These are phyloP conservation scores for Vigna mungo DNA, from an alignment of 306 rosid genomes.

Conservation along the genomic window DNA sequence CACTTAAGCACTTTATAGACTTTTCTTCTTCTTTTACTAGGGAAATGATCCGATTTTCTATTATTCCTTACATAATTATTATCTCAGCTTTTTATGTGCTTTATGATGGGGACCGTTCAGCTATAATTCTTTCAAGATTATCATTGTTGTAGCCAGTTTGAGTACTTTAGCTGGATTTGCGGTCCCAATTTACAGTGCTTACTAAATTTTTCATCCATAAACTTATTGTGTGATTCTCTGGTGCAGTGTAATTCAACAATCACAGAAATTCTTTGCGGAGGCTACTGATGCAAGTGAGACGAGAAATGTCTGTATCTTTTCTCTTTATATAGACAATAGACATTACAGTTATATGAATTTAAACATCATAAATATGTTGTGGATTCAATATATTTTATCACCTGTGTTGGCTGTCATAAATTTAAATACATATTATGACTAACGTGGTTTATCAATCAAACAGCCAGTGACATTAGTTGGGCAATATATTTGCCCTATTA, in stretches of 20 bases:
- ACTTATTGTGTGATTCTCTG: slow-evolving; percentile 37
- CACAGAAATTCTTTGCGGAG: slow-evolving; percentile 74
- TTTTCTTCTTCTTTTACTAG: slow-evolving; percentile 25
- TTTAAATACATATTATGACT: slow-evolving; percentile 24
- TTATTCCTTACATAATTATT: slow-evolving; percentile 16
- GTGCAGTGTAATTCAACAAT: slow-evolving; percentile 86
- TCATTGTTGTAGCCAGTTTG: slow-evolving; percentile 21
- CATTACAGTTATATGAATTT: slow-evolving; percentile 24
- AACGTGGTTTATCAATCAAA: slow-evolving; percentile 6
- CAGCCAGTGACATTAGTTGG: slow-evolving; percentile 13
- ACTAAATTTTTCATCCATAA: slow-evolving; percentile 39
- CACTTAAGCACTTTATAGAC: slow-evolving; percentile 19
- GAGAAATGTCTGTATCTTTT: slow-evolving; percentile 68
- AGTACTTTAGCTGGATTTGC: slow-evolving; percentile 32
- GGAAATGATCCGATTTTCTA: slow-evolving; percentile 24
- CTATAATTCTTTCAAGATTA: slow-evolving; percentile 19
- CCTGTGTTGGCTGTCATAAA: background rate
- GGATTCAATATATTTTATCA: slow-evolving; percentile 20
- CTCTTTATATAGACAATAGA: slow-evolving; percentile 27
- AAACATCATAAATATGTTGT: slow-evolving; percentile 26
- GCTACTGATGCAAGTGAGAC: slow-evolving; percentile 68
- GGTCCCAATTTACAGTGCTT: slow-evolving; percentile 37
- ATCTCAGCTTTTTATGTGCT: slow-evolving; percentile 25
- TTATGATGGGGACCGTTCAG: slow-evolving; percentile 18
- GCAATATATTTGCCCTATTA: slow-evolving; percentile 26